Percentiles rank a stretch among this genome's conserved stretches.
Conservation (phyloP, 202 grass and related monocot genomes). For the Musa balbisiana region DNA sequence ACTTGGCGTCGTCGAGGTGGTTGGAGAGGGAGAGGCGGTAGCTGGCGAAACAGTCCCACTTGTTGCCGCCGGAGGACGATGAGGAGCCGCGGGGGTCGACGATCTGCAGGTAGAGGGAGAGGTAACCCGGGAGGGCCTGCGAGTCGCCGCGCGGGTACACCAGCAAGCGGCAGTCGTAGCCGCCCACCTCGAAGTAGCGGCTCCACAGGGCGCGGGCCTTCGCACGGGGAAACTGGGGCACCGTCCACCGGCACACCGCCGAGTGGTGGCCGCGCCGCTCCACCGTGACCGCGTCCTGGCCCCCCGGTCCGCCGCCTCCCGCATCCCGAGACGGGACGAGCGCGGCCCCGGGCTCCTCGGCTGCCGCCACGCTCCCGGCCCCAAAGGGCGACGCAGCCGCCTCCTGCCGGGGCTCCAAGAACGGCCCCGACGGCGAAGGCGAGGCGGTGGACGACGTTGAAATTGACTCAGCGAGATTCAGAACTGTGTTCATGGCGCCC, state of each 20-base stretch:
- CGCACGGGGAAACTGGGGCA: conserved; percentile 68
- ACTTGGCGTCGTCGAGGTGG: conserved; percentile 47
- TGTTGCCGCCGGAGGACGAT: conserved; percentile 55
- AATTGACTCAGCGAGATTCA: conserved; percentile 29
- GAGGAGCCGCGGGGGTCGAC: conserved; percentile 80
- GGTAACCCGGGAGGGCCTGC: conserved; percentile 71
- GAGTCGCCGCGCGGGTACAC: conserved; percentile 83
- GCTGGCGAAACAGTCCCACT: conserved; percentile 86
- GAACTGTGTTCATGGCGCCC: not conserved
- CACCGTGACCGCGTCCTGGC: conserved; percentile 32
- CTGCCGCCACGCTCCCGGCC: conserved; percentile 6
- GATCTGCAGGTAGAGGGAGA: conserved; percentile 91
- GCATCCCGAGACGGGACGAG: not conserved
- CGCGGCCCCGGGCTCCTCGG: conserved; percentile 5
- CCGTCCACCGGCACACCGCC: conserved; percentile 71
- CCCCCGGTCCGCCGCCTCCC: not conserved
- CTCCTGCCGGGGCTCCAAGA: not conserved
- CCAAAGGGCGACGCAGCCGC: conserved; percentile 28
- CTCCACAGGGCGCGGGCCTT: conserved; percentile 73
- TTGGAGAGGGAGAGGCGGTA: conserved; percentile 71
- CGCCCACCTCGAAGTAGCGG: conserved; percentile 88
- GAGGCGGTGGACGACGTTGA: conserved; percentile 6
- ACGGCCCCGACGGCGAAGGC: conserved; percentile 12
- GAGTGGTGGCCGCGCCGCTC: conserved; percentile 65
- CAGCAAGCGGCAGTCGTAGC: conserved; percentile 89